Conservation (phyloP, 2,329 filamentous ascomycete genomes). For the Colletotrichum eleusines region DNA sequence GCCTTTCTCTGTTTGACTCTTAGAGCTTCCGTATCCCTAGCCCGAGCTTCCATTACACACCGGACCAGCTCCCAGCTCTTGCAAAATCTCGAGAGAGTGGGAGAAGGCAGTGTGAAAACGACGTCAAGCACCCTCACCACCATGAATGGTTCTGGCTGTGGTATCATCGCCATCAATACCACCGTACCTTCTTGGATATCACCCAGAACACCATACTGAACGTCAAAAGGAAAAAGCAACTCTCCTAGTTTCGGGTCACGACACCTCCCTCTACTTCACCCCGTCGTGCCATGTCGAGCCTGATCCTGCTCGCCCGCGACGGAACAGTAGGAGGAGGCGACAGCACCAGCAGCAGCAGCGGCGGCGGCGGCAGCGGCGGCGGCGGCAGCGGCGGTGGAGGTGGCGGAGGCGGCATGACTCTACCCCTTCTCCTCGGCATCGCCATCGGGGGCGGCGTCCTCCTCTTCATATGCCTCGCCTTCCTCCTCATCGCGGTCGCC, state of each 20-base stretch:
- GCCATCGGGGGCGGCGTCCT: conserved; percentile 61
- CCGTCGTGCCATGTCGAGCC: conserved; percentile 6
- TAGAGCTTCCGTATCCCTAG: background rate
- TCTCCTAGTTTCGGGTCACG: background rate
- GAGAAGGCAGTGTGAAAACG: background rate
- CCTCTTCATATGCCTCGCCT: conserved; percentile 57
- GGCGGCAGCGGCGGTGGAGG: background rate
- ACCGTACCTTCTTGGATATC: background rate
- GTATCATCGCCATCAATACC: conserved; percentile 5
- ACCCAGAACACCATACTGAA: background rate
- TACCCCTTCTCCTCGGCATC: conserved; percentile 59
- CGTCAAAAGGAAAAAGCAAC: background rate
- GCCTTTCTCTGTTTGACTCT: background rate
- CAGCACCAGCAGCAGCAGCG: too few relatives aligned
- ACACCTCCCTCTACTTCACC: background rate
- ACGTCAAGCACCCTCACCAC: background rate
- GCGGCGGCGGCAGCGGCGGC: conserved; percentile 1
- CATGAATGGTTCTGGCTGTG: conserved; percentile 16
- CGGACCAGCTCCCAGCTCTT: background rate
- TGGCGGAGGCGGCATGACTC: conserved; percentile 37
- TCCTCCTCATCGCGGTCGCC: conserved; percentile 57
- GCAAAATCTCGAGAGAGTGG: background rate
- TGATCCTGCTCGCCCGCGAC: conserved; percentile 14
- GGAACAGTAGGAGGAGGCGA: background rate
- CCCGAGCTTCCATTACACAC: background rate